These are phyloP conservation scores for Penicillium argentinense DNA, from an alignment of 495 filamentous ascomycete species.

Conservation along the genomic window DNA sequence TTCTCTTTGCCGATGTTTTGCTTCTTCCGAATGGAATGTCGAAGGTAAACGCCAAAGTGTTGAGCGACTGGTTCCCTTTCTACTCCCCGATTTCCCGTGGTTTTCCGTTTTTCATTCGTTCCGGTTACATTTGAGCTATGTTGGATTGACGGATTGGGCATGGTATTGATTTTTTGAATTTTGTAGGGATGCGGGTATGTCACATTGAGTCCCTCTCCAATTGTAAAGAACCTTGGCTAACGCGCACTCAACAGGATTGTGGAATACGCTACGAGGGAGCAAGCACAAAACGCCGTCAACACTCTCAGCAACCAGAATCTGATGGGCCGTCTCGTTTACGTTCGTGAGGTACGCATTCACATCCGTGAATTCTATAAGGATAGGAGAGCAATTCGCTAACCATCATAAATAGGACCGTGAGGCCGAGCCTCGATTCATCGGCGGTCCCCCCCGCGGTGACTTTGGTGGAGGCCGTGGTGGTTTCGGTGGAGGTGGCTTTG, in stretches of 20 bases:
- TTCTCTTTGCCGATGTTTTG: slow-evolving; percentile 99
- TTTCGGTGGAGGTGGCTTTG: slow-evolving; percentile 45
- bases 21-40: slow-evolving; percentile 99
- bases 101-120: slow-evolving; percentile 56
- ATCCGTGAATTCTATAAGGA: slow-evolving; percentile 5
- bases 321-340: slow-evolving; percentile 97
- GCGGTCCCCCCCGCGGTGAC: slow-evolving; percentile 67
- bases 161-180: slow-evolving; percentile 79
- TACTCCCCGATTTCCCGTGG: slow-evolving; percentile 35
- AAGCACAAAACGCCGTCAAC: slow-evolving; percentile 96
- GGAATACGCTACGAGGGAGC: slow-evolving; percentile 99
- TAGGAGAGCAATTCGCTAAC: background rate
- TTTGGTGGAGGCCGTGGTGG: slow-evolving; percentile 55
- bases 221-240: slow-evolving; percentile 27
- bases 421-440: slow-evolving; percentile 90
- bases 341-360: slow-evolving; percentile 82
- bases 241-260: slow-evolving; percentile 73
- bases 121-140: slow-evolving; percentile 77
- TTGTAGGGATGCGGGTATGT: slow-evolving; percentile 99
- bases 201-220: slow-evolving; percentile 2
- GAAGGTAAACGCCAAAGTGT: slow-evolving; percentile 99
- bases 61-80: slow-evolving; percentile 80
- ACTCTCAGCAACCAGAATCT: slow-evolving; percentile 98
- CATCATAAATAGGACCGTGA: slow-evolving; percentile 73
- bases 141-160: slow-evolving; percentile 99